A percentile compares a stretch with the other conserved stretches of the same genome.
These are phyloP conservation scores for Ochetophila trinervis DNA, from an alignment of 306 rosid genomes.

Conservation along the genomic window DNA sequence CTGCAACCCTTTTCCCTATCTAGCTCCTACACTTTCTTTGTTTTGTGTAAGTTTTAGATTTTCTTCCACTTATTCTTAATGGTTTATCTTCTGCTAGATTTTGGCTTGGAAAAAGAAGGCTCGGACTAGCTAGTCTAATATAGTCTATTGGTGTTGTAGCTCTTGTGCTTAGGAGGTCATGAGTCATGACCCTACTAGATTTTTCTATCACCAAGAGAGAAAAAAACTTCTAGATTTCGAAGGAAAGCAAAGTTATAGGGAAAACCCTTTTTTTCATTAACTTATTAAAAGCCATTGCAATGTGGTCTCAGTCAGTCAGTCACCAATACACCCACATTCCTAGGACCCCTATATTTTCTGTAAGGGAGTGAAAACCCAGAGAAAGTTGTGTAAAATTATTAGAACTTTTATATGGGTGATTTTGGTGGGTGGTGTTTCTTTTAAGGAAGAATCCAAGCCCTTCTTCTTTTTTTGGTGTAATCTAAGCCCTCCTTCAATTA, in stretches of 20 bases:
- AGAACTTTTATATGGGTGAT: background rate
- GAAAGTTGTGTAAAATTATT: conserved; percentile 9
- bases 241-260: conserved; percentile 7
- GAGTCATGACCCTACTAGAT: conserved; percentile 14
- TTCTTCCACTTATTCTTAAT: background rate
- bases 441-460: conserved; percentile 1
- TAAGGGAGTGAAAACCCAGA: conserved; percentile 16
- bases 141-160: conserved; percentile 16
- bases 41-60: conserved; percentile 2
- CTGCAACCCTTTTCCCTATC: conserved; percentile 1
- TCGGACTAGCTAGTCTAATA: background rate
- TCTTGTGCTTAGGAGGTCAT: background rate
- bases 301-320: background rate
- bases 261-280: conserved; percentile 5
- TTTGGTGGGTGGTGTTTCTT: conserved; percentile 16
- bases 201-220: conserved; percentile 11
- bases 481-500: too few species aligned
- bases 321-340: conserved; percentile 24
- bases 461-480: too few species aligned
- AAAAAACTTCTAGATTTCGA: conserved; percentile 19
- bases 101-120: background rate
- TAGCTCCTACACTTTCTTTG: conserved; percentile 27
- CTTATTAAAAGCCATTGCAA: conserved; percentile 12
- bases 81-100: conserved; percentile 4
- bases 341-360: conserved; percentile 21